Base-by-base conservation (phyloP, 192 early-diverging fungal genomes). In the Linnemannia hyalina region DNA sequence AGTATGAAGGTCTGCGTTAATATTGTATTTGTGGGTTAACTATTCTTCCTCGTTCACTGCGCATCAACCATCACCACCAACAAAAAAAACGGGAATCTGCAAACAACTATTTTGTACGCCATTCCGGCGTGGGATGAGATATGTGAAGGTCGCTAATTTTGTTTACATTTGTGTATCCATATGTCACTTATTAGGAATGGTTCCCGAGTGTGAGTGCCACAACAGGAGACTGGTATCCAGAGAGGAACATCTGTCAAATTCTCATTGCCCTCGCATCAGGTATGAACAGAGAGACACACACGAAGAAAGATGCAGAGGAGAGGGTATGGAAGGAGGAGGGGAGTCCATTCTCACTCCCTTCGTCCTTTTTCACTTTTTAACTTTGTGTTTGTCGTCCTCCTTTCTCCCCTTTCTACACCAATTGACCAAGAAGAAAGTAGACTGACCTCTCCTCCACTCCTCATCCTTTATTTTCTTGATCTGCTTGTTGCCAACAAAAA, bases 161-260 rank as follows among this genome's bases (percentile, higher is more conserved):
- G 60, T 74, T 44, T 73, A 71, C 46, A n/a, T 71, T 44, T 26
- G 1, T 76, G 42, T 80, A 6, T 6, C 6, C 26, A 38, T 26
- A 23, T 47, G 4, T 73, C 26, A 22, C 38, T 70, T 35, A 22
- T 41, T 82, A 90, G 89, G 88, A 91, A 91, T 93, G 93, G 95
- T 94, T 96, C 68, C 95, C 95, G 57, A 95, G 94, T 73, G 94
- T 96, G 2, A 94, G 92, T 70, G 95, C 94, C 0, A 92, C 93
- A 4, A 96, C 94, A 72, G 95, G 95, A 85, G 95, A 96, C 83
- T 77, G 95, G 74, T 96, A 94, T 82, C 95, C 93, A 4, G 94
- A 91, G 7, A 86, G 93, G 29, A 91, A 88, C 52, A 89, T 95
- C 38, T 96, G 95, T 78, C 94, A 96, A 90, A 87, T 96, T 29